phyloP scores from a whole-genome alignment of 2,329 filamentous ascomycete species.

The Apiospora aurea region DNA sequence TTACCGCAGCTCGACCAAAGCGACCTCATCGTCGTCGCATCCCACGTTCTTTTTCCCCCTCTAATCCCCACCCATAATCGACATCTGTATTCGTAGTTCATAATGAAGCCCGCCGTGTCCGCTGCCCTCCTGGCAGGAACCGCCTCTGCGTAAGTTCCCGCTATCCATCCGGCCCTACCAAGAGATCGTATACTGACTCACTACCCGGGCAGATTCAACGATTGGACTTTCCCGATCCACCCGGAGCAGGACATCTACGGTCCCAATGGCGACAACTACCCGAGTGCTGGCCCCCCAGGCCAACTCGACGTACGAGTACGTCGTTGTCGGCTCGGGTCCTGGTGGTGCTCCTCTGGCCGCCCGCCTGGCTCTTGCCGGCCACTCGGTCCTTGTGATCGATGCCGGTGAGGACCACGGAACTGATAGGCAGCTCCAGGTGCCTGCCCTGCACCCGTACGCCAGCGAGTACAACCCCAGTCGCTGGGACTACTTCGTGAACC shows the following conservation, averaged over 20 bases:
- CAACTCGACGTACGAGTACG: slow-evolving; percentile 61
- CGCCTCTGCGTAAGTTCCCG: slow-evolving; percentile 22
- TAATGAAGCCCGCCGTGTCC: slow-evolving; percentile 26
- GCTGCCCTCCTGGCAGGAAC: slow-evolving; percentile 25
- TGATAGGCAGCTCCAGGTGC: slow-evolving; percentile 58
- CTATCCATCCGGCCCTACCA: background rate
- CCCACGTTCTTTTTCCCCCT: background rate
- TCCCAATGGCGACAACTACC: slow-evolving; percentile 21
- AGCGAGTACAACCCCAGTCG: slow-evolving; percentile 54
- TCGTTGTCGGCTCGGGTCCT: slow-evolving; percentile 68
- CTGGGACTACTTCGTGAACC: slow-evolving; percentile 71
- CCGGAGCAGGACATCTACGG: slow-evolving; percentile 19
- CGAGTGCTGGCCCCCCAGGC: slow-evolving; percentile 17
- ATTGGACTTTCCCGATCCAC: slow-evolving; percentile 16
- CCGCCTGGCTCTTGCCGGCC: slow-evolving; percentile 65
- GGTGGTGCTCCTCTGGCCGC: slow-evolving; percentile 67
- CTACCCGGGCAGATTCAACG: background rate
- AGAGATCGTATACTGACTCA: background rate
- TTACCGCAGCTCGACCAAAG: slow-evolving; percentile 8
- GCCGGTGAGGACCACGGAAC: slow-evolving; percentile 57
- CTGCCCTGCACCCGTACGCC: slow-evolving; percentile 58
- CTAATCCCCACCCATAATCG: background rate
- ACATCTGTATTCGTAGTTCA: slow-evolving; percentile 22
- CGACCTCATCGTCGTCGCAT: background rate
- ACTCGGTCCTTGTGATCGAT: slow-evolving; percentile 48